phyloP scores from a whole-genome alignment of 2,329 filamentous ascomycete genomes.

The Colletotrichum sp. region DNA sequence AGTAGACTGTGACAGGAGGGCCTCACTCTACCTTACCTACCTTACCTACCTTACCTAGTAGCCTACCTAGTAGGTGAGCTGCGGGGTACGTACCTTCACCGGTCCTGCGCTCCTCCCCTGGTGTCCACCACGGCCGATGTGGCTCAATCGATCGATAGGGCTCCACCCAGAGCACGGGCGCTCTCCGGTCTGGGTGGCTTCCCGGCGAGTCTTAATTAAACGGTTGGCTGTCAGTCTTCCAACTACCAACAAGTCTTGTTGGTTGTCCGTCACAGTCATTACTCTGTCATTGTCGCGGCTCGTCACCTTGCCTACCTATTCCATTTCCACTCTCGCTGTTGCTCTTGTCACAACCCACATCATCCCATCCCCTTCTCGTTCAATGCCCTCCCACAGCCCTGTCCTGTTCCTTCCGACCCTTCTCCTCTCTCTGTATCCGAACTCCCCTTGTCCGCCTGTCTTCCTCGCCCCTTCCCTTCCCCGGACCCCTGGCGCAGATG shows the following conservation, averaged over 20 bases:
- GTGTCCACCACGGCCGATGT: slow-evolving; percentile 3
- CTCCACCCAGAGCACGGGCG: slow-evolving; percentile 3
- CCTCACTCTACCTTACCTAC: too few species aligned
- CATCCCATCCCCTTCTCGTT: background rate
- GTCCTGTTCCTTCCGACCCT: background rate
- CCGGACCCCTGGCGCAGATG: slow-evolving; percentile 9
- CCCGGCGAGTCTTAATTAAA: slow-evolving; percentile 11
- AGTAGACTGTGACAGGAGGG: too few species aligned
- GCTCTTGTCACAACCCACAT: background rate
- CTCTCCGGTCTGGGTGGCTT: slow-evolving; percentile 10
- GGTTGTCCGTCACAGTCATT: background rate
- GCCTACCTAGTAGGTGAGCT: background rate
- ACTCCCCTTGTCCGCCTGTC: background rate
- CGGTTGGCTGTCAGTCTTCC: slow-evolving; percentile 14
- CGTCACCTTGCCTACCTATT: background rate
- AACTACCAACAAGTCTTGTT: slow-evolving; percentile 9
- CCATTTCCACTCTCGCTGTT: background rate
- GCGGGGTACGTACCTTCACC: background rate
- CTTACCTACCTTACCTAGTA: too few species aligned
- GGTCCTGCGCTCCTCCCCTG: background rate
- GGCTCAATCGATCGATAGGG: slow-evolving; percentile 11
- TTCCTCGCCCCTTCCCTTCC: background rate
- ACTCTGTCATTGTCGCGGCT: background rate
- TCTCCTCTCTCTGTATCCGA: background rate
- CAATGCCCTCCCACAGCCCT: background rate